These are phyloP conservation scores for Hansfordia pulvinata DNA, from an alignment of 2,329 filamentous ascomycete genomes.

Conservation along the genomic window DNA sequence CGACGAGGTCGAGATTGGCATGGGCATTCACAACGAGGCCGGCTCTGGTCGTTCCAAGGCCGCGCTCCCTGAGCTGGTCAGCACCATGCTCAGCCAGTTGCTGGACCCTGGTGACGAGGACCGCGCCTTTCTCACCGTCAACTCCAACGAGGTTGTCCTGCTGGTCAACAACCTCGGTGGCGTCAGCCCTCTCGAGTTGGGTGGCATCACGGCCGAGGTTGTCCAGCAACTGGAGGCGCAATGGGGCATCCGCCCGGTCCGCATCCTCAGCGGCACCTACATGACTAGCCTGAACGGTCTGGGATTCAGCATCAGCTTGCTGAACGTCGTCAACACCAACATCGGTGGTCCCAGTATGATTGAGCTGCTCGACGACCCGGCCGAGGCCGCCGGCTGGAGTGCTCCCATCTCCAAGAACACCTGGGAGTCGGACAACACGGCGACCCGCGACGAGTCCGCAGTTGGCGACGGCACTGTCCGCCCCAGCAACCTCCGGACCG, in stretches of 20 bases:
- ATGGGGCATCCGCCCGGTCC: slow-evolving; percentile 47
- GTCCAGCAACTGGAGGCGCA: slow-evolving; percentile 45
- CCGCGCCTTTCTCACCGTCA: slow-evolving; percentile 54
- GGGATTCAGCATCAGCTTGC: slow-evolving; percentile 60
- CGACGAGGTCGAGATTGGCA: slow-evolving; percentile 52
- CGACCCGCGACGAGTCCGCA: slow-evolving; percentile 26
- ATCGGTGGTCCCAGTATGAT: slow-evolving; percentile 49
- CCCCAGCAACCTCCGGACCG: slow-evolving; percentile 35
- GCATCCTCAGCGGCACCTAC: slow-evolving; percentile 56
- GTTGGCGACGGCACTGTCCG: slow-evolving; percentile 18
- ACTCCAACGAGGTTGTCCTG: slow-evolving; percentile 50
- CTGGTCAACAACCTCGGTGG: slow-evolving; percentile 67
- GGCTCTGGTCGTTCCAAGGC: slow-evolving; percentile 38
- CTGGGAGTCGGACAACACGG: slow-evolving; percentile 44
- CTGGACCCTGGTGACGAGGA: slow-evolving; percentile 53
- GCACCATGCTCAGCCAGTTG: slow-evolving; percentile 56
- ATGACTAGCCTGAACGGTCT: slow-evolving; percentile 70
- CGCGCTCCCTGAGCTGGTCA: slow-evolving; percentile 39
- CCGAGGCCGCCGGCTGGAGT: slow-evolving; percentile 58
- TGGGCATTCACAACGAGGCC: slow-evolving; percentile 67
- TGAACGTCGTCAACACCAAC: slow-evolving; percentile 48
- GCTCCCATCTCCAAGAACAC: slow-evolving; percentile 47
- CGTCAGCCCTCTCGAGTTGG: slow-evolving; percentile 58
- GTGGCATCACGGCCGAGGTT: slow-evolving; percentile 58
- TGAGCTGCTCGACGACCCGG: slow-evolving; percentile 55